Evolutionary conservation across 768 basidiomycete genomes (phyloP).

Genomic region (Leccinum truebloodii): DNA sequence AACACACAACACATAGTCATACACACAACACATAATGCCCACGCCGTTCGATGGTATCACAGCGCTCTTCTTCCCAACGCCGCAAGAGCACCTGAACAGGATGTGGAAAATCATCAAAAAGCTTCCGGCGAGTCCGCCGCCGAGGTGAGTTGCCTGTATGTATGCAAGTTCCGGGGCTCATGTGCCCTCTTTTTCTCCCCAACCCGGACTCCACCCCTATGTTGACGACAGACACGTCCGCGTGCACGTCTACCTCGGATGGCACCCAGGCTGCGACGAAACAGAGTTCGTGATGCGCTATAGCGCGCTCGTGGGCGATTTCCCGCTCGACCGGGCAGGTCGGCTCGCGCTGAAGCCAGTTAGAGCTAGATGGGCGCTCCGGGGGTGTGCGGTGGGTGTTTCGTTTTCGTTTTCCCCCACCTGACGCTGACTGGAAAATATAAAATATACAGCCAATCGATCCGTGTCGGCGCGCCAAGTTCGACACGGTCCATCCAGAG

Average conservation of each 20-base stretch:
- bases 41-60: slow-evolving; percentile 16
- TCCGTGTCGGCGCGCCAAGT: slow-evolving; percentile 17
- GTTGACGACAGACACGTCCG: slow-evolving; percentile 28
- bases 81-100: slow-evolving; percentile 23
- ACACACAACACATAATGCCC: not conserved
- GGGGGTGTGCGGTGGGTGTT: slow-evolving; percentile 24
- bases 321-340: slow-evolving; percentile 27
- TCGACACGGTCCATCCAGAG: slow-evolving; percentile 25
- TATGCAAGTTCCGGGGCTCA: not conserved
- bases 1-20: not conserved
- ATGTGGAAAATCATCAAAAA: slow-evolving; percentile 26
- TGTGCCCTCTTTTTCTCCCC: not conserved
- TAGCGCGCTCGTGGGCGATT: slow-evolving; percentile 29
- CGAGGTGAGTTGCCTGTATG: slow-evolving; percentile 9
- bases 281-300: slow-evolving; percentile 29
- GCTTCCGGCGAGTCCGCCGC: slow-evolving; percentile 20
- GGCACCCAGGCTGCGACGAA: slow-evolving; percentile 32
- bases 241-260: slow-evolving; percentile 33
- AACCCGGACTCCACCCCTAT: not conserved
- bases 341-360: slow-evolving; percentile 20
- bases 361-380: slow-evolving; percentile 25
- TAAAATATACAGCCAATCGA: slow-evolving; percentile 22
- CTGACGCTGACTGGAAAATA: not conserved
- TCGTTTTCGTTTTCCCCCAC: not conserved
- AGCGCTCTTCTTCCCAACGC: slow-evolving; percentile 14